Base-by-base conservation (phyloP, 257 asterid genomes). In the Petunia axillaris region DNA sequence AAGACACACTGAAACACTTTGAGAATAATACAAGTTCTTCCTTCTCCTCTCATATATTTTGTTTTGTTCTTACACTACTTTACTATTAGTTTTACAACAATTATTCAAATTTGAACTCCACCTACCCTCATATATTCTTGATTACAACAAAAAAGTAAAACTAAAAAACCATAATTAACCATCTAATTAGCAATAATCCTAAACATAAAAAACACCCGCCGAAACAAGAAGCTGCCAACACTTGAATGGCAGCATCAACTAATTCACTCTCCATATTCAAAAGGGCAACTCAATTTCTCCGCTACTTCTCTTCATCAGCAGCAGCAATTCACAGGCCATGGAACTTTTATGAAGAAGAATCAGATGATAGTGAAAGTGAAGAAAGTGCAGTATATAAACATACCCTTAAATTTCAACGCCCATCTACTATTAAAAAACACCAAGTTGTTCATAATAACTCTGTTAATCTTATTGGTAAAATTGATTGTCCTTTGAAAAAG, bases 401-500 rank as follows among this genome's bases (percentile, higher is more conserved):
- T 10, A 87, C 91, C 16, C 93, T 89, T 82, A 90, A 86, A 89
- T 81, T 84, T 76, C 93, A 93, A 86, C 86, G 88, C 50, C 97
- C 96, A 35, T 80, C 87, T 80, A 90, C 93, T 62, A 60, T 91
- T 25, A 53, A 85, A 82, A 64, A 38, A 74, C 5, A 68, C 44
- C 4, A 80, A 38, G 8, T 73, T 73, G 80, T 88, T 50, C 78
- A 6, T 37, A 94, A 6, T 37, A 94, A 91, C 88, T 90, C 88
- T 1, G 91, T 90, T 40, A 94, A 93, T 88, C 87, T 92, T 81
- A 94, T 94, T n/a, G 98, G 98, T 39, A 83, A 79, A 9, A 77
- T 91, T 8, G 55, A 13, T 3, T 0, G 0, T 36, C 91, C 90
- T 39, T 41, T 90, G 46, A 79, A 0, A 82, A 64, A 63, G 43